Evolutionary conservation across 225 moss, liverwort and hornwort species (phyloP), one percentile per base, ranked within the genome.

Genomic region (Sphagnum contortum): DNA sequence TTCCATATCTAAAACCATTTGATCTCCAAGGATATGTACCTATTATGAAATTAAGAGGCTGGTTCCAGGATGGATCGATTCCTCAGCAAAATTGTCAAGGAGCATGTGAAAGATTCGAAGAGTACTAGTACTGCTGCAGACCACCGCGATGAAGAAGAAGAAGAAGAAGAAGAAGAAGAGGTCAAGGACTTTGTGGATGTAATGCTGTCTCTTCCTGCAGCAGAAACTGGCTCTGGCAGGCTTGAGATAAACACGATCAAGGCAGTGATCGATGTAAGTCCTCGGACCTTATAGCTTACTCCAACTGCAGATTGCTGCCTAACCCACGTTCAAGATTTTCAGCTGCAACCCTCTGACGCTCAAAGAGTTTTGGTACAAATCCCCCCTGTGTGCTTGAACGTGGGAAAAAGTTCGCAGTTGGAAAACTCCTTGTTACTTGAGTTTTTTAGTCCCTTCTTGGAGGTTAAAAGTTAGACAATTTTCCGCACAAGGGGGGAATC

Each of bases 131-230:
- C 12, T 29, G 29, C 29, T 29, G 29, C 29, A 29, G 29, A 29
- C 29, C 29, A 29, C 29, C 29, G 29, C 29, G 29, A 29, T 29
- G 29, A 29, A 29, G 29, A 29, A 29, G 29, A 29, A 29, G 29
- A 29, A 29, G 29, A 29, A 29, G 29, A 29, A 29, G 29, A 29
- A 29, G 29, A 29, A 29, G 29, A 29, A 29, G 29, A 29, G 29
- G 46, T 13, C 45, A 58, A 57, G 57, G 57, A 59, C 57, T 68
- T 68, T 9, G 12, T 66, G 44, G 66, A 66, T 6, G 57, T 68
- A 12, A 57, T 68, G 45, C 58, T 68, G 4, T 10, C 45, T 44
- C 50, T 50, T 53, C 55, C 51, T 53, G 61, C 46, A 7, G 45
- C 45, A 9, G 47, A 65, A 9, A 12, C 8, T 11, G 52, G 52